A percentile compares a stretch with the other conserved stretches of the same genome.
Evolutionary conservation across 148 eudicot species (phyloP).

Genomic region (Vaccinium myrtillus): DNA sequence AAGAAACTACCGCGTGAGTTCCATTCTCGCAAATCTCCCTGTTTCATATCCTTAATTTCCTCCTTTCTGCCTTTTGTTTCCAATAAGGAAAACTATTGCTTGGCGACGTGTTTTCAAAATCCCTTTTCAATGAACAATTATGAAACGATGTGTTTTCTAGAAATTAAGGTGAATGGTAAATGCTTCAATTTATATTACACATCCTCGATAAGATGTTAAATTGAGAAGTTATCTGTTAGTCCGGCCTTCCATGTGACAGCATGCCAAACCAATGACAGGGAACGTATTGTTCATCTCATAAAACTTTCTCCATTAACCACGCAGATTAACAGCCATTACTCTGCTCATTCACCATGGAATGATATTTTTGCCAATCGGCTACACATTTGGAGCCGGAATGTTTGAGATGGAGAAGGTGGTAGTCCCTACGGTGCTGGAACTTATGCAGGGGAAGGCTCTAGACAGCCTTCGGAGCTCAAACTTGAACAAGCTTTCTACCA

Average conservation of each 20-base stretch:
- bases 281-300: too few species aligned
- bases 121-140: too few species aligned
- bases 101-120: not conserved
- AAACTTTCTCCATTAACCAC: not conserved
- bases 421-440: slow-evolving; percentile 76
- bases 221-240: too few species aligned
- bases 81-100: not conserved
- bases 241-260: too few species aligned
- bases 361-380: slow-evolving; percentile 75
- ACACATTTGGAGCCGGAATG: slow-evolving; percentile 83
- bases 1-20: slow-evolving; percentile 72
- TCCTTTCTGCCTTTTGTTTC: not conserved
- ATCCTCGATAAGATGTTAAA: too few species aligned
- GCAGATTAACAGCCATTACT: slow-evolving; percentile 70
- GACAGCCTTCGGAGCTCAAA: slow-evolving; percentile 64
- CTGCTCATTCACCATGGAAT: slow-evolving; percentile 76
- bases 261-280: not conserved
- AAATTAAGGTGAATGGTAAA: too few species aligned
- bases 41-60: too few species aligned
- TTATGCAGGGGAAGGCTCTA: slow-evolving; percentile 72
- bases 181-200: too few species aligned
- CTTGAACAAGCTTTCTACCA: slow-evolving; percentile 67
- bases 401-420: slow-evolving; percentile 76
- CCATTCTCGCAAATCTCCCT: not conserved
- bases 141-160: too few species aligned